These are phyloP conservation scores for Camellia sinensis DNA, from an alignment of 148 eudicot genomes.

Conservation along the genomic window DNA sequence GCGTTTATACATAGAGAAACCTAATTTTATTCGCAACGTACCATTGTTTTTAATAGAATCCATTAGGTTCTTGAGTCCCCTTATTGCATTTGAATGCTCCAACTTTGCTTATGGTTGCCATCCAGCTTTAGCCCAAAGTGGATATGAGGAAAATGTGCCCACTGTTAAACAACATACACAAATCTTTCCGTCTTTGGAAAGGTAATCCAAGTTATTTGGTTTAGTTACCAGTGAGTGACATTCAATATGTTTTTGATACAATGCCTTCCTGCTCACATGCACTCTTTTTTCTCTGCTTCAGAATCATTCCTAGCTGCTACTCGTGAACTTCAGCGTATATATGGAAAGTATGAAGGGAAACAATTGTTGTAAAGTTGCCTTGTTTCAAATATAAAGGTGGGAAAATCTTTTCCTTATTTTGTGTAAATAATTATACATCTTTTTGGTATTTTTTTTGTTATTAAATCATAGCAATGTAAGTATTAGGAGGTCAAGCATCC, in stretches of 20 bases:
- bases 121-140: too few species aligned
- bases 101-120: too few species aligned
- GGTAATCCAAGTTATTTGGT: constrained; percentile 31
- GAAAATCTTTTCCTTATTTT: not conserved
- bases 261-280: not conserved
- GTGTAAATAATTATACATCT: not conserved
- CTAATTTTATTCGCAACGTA: too few species aligned
- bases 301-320: constrained; percentile 72
- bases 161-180: too few species aligned
- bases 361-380: constrained; percentile 16
- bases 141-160: too few species aligned
- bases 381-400: constrained; percentile 10
- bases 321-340: constrained; percentile 70
- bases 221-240: not conserved
- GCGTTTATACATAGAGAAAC: too few species aligned
- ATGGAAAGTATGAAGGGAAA: constrained; percentile 55
- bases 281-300: constrained; percentile 29
- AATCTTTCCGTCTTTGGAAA: constrained; percentile 71
- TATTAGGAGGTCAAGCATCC: not conserved
- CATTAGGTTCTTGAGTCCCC: too few species aligned
- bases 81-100: too few species aligned
- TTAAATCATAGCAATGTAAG: not conserved
- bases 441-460: not conserved
- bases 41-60: too few species aligned
- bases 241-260: not conserved